Conservation (phyloP, 108 stramenopile species). For the Pseudonitzschia delicatissima region DNA sequence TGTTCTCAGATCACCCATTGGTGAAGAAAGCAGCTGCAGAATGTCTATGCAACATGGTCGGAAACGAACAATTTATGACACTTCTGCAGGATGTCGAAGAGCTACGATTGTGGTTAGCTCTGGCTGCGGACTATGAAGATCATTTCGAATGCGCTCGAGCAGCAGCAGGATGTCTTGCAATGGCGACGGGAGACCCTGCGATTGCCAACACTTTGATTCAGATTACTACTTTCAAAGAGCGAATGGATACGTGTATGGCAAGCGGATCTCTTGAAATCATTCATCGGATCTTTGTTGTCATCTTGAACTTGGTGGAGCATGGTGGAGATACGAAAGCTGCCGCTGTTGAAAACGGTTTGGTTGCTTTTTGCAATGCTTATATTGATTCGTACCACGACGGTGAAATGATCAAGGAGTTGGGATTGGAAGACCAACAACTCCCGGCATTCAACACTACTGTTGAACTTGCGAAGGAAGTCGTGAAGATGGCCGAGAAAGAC, state of each 20-base stretch:
- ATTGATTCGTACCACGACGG: constrained; percentile 65
- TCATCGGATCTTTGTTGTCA: constrained; percentile 69
- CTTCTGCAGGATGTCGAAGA: constrained; percentile 71
- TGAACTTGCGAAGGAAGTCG: constrained; percentile 67
- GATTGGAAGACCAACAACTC: constrained; percentile 49
- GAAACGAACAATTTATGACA: constrained; percentile 73
- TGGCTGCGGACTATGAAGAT: constrained; percentile 73
- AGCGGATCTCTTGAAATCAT: constrained; percentile 82
- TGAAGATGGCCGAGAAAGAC: constrained; percentile 14
- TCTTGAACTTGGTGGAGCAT: constrained; percentile 61
- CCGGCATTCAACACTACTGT: constrained; percentile 55
- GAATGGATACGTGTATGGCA: constrained; percentile 53
- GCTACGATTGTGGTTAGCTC: constrained; percentile 88
- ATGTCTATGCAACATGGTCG: constrained; percentile 89
- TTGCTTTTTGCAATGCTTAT: constrained; percentile 73
- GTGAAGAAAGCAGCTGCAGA: constrained; percentile 95
- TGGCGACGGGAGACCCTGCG: constrained; percentile 64
- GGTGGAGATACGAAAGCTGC: constrained; percentile 51
- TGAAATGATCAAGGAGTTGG: constrained; percentile 48
- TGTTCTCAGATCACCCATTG: constrained; percentile 94
- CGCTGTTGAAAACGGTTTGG: constrained; percentile 51
- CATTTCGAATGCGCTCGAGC: constrained; percentile 80
- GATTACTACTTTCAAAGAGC: constrained; percentile 48
- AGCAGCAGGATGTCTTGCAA: constrained; percentile 85
- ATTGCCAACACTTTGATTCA: constrained; percentile 54